Base-by-base conservation (phyloP, 228 moss, liverwort and hornwort genomes). In the Sphagnum magellanicum region DNA sequence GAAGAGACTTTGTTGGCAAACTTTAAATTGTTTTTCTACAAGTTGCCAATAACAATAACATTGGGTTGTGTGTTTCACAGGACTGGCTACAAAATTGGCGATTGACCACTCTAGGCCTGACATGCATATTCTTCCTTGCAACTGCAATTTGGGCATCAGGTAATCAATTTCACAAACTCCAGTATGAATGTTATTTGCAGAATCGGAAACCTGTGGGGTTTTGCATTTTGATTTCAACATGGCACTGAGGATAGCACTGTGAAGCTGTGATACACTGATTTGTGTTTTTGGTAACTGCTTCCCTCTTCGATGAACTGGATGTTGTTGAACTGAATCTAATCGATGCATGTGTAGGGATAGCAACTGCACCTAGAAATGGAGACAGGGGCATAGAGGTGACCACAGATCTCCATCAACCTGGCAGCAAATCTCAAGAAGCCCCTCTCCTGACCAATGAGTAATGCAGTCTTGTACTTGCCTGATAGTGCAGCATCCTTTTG, bases 31-130 rank as follows among this genome's bases (percentile, higher is more conserved):
- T 50, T 2, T 72, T 50, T 32, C 48, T 48, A 61, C 52, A 50
- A 50, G 17, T 51, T 17, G 5, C 63, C 32, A 3, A 48, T 55
- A 59, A 1, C 4, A 48, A 16, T 10, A 5, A 12, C 9, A 6
- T 17, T 58, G 63, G 15, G 4, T 7, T 4, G 7, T 47, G 4
- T 10, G 3, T 32, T 46, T 47, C 64, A 59, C 79, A 85, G 85
- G 85, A 85, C 68, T 69, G 73, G 76, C 58, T 74, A 60, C 81
- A 89, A 57, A 80, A 91, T 50, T 94, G 94, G 94, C 84, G 94
- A 61, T 69, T 82, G 69, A 84, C 89, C 6, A 69, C 86, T 16
- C 69, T 89, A 47, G 10, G 74, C 65, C 81, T 94, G 6, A 89
- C 91, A 52, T 78, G 81, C 63, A 68, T 91, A 53, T 71, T 86